Evolutionary conservation across 2,329 filamentous ascomycete species (phyloP).

Genomic region (Aspergillus pseudoterreus): DNA sequence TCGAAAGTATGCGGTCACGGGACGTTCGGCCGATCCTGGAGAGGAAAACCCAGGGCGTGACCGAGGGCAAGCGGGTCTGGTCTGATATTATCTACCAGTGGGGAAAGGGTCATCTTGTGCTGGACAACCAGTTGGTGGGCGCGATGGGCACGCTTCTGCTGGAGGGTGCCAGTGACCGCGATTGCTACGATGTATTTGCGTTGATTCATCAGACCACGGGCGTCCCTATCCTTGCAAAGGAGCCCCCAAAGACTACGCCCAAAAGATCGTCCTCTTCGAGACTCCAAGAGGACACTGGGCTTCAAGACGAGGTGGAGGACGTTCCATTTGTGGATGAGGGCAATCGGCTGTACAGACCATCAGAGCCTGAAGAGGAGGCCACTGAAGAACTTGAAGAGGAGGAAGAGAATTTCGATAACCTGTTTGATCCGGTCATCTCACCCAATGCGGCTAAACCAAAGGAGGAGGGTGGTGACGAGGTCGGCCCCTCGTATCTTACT

Average conservation of each 20-base stretch:
- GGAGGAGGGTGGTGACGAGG: not conserved
- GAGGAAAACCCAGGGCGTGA: slow-evolving; percentile 45
- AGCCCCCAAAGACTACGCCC: slow-evolving; percentile 17
- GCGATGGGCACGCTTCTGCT: slow-evolving; percentile 79
- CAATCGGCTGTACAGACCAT: slow-evolving; percentile 19
- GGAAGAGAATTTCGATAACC: slow-evolving; percentile 25
- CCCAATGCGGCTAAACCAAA: slow-evolving; percentile 2
- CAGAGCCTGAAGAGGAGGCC: slow-evolving; percentile 11
- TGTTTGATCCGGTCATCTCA: slow-evolving; percentile 35
- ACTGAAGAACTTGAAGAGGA: slow-evolving; percentile 19
- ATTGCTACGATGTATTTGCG: slow-evolving; percentile 69
- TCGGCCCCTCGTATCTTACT: slow-evolving; percentile 34
- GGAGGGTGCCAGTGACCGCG: slow-evolving; percentile 54
- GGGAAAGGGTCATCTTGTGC: slow-evolving; percentile 62
- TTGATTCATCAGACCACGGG: slow-evolving; percentile 80
- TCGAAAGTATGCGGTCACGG: slow-evolving; percentile 27
- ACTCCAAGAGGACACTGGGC: not conserved
- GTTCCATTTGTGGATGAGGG: slow-evolving; percentile 30
- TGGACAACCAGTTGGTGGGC: slow-evolving; percentile 77
- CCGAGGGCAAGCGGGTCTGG: slow-evolving; percentile 74
- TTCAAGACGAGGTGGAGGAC: slow-evolving; percentile 14
- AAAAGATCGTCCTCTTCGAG: slow-evolving; percentile 4
- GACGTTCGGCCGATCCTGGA: slow-evolving; percentile 23
- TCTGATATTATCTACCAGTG: slow-evolving; percentile 73
- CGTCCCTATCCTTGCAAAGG: slow-evolving; percentile 50